Conservation (phyloP, 140 eudicot species). For the Oenanthe javanica region DNA sequence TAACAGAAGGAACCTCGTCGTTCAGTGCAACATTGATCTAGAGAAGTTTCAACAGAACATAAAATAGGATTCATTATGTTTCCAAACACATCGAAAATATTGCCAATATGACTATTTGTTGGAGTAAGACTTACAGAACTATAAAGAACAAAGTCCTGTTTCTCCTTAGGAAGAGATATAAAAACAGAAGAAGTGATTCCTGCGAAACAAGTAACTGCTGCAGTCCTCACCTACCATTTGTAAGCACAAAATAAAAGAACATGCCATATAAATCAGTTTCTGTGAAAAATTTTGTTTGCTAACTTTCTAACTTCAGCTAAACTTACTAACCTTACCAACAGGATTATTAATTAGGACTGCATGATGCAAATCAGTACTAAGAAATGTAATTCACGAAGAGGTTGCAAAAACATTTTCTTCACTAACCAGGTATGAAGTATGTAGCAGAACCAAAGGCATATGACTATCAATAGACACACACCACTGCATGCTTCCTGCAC, state of each 20-base stretch:
- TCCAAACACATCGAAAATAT: neutral
- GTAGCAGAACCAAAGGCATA: conserved; percentile 48
- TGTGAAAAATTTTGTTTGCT: neutral
- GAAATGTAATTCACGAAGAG: neutral
- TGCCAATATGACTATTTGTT: neutral
- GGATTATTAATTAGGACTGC: neutral
- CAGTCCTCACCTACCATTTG: conserved; percentile 76
- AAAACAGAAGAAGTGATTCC: conserved; percentile 82
- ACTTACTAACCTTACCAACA: neutral
- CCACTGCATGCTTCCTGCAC: conserved; percentile 65
- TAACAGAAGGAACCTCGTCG: conserved; percentile 82
- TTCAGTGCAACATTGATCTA: conserved; percentile 66
- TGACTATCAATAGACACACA: conserved; percentile 60
- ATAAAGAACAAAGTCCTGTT: conserved; percentile 53
- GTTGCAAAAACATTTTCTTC: neutral
- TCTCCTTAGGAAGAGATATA: conserved; percentile 53
- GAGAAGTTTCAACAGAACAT: conserved; percentile 11
- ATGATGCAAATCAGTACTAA: neutral
- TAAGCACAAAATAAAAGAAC: neutral
- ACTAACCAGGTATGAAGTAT: conserved; percentile 85
- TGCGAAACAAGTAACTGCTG: conserved; percentile 89
- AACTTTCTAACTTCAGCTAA: neutral
- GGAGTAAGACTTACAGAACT: conserved; percentile 57
- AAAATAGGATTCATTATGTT: neutral
- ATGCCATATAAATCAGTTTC: neutral